These are phyloP conservation scores for Penicillium macrosclerotiorum DNA, from an alignment of 495 filamentous ascomycete genomes.

Conservation along the genomic window DNA sequence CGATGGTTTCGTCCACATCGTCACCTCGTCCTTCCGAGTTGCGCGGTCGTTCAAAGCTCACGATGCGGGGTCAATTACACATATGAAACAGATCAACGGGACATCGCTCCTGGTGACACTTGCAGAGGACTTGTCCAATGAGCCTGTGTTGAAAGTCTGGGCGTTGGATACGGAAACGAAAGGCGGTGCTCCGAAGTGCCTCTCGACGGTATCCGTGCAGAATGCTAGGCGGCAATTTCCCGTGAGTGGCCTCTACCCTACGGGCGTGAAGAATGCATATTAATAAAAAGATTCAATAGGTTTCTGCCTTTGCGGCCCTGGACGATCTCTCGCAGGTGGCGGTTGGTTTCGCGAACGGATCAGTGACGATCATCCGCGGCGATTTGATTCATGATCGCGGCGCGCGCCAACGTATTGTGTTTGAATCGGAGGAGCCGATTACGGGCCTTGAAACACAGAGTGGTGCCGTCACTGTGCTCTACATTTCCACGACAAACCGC, in stretches of 20 bases:
- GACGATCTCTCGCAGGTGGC: slow-evolving; percentile 88
- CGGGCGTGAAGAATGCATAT: not conserved
- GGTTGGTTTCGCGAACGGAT: slow-evolving; percentile 92
- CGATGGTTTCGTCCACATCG: slow-evolving; percentile 81
- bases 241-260: slow-evolving; percentile 47
- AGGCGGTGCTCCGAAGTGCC: slow-evolving; percentile 79
- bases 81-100: slow-evolving; percentile 90
- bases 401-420: slow-evolving; percentile 92
- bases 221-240: slow-evolving; percentile 94
- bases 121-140: slow-evolving; percentile 79
- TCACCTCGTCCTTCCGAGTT: slow-evolving; percentile 83
- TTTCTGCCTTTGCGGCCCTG: slow-evolving; percentile 84
- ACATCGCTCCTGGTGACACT: slow-evolving; percentile 86
- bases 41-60: slow-evolving; percentile 83
- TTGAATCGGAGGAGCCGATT: slow-evolving; percentile 94
- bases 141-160: slow-evolving; percentile 93
- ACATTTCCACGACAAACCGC: slow-evolving; percentile 87
- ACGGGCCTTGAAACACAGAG: slow-evolving; percentile 70
- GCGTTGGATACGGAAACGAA: slow-evolving; percentile 95
- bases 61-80: slow-evolving; percentile 75
- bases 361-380: slow-evolving; percentile 88
- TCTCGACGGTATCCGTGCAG: slow-evolving; percentile 78
- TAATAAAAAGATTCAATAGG: slow-evolving; percentile 42
- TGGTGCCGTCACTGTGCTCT: slow-evolving; percentile 69
- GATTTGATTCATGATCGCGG: slow-evolving; percentile 95